A percentile compares a stretch with the other conserved stretches of the same genome.
Evolutionary conservation across 1,284 basidiomycete species (phyloP).

Genomic region (Ceraceosorus guamensis): DNA sequence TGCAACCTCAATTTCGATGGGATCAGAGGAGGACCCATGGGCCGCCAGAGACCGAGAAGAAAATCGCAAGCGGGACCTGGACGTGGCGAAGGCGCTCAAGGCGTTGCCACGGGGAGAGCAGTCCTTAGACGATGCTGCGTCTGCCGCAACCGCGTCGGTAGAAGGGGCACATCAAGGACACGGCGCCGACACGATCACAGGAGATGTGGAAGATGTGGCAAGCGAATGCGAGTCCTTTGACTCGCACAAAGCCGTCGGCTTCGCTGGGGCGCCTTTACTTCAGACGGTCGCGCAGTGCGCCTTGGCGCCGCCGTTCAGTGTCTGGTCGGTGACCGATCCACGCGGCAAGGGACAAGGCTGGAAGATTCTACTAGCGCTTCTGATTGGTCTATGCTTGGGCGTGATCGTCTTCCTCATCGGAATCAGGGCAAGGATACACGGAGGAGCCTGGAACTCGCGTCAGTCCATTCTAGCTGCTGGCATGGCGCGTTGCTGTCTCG

Average conservation of each 20-base stretch:
- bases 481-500: slow-evolving; percentile 28
- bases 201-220: background rate
- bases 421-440: background rate
- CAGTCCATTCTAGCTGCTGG: slow-evolving; percentile 2
- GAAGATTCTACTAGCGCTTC: slow-evolving; percentile 13
- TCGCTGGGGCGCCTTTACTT: slow-evolving; percentile 8
- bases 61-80: slow-evolving; percentile 20
- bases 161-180: background rate
- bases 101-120: slow-evolving; percentile 4
- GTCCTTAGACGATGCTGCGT: too few species aligned
- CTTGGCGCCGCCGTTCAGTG: slow-evolving; percentile 29
- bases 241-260: background rate
- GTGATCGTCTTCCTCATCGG: slow-evolving; percentile 9
- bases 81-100: slow-evolving; percentile 25
- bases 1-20: background rate
- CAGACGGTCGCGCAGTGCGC: slow-evolving; percentile 30
- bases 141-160: background rate
- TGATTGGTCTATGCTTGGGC: slow-evolving; percentile 7
- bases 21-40: slow-evolving; percentile 2
- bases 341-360: slow-evolving; percentile 10
- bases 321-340: slow-evolving; percentile 25
- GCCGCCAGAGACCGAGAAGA: slow-evolving; percentile 8
- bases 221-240: background rate
- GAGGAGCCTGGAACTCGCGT: background rate
- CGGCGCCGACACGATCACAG: background rate